Conservation (phyloP, 495 filamentous ascomycete species). For the Beverwykella pulmonaria region DNA sequence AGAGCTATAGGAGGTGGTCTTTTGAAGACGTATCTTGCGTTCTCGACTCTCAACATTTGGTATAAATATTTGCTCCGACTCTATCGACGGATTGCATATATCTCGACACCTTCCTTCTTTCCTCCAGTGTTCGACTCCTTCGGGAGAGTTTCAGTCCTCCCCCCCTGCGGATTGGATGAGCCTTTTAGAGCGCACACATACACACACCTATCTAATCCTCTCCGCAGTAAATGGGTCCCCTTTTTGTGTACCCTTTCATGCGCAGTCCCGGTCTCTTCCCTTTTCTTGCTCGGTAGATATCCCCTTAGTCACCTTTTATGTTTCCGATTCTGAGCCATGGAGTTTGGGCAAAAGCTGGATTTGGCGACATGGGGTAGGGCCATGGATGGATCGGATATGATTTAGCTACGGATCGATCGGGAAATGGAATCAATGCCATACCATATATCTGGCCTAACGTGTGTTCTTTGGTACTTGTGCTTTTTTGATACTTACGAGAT, state of each 20-base stretch:
- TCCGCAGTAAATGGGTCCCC: background rate
- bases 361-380: too few species aligned
- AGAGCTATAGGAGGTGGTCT: too few species aligned
- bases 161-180: too few species aligned
- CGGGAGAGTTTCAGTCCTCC: too few species aligned
- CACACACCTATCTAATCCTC: background rate
- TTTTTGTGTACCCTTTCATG: constrained; percentile 8
- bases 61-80: background rate
- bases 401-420: too few species aligned
- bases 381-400: too few species aligned
- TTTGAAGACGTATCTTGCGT: too few species aligned
- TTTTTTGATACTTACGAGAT: too few species aligned
- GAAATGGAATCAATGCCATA: too few species aligned
- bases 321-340: background rate
- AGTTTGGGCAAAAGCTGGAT: constrained; percentile 12
- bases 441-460: too few species aligned
- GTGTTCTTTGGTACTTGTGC: too few species aligned
- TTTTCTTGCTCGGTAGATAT: background rate
- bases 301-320: background rate
- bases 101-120: background rate
- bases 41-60: background rate
- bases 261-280: background rate
- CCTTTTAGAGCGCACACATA: background rate
- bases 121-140: too few species aligned
- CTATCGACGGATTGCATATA: background rate